A percentile compares a stretch with the other conserved stretches of the same genome.
Evolutionary conservation across 2,329 filamentous ascomycete genomes (phyloP).

Genomic region (Blastomyces parvus): DNA sequence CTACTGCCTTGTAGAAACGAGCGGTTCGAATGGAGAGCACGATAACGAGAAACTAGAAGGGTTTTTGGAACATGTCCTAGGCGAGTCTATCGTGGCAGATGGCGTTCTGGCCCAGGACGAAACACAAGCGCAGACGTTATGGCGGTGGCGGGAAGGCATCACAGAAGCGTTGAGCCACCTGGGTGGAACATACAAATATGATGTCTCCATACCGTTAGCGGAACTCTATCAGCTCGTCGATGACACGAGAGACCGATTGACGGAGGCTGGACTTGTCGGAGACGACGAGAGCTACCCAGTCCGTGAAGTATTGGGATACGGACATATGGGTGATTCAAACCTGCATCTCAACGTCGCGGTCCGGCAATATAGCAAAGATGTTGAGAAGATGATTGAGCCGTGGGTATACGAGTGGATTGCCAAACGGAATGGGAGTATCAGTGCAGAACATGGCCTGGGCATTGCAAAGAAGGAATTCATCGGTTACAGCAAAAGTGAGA

Average conservation of each 20-base stretch:
- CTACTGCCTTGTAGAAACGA: slow-evolving; percentile 95
- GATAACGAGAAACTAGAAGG: slow-evolving; percentile 82
- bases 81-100: slow-evolving; percentile 73
- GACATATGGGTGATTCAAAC: slow-evolving; percentile 97
- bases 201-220: slow-evolving; percentile 81
- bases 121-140: slow-evolving; percentile 75
- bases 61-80: slow-evolving; percentile 89
- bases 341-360: slow-evolving; percentile 85
- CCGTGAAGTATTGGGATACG: slow-evolving; percentile 86
- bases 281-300: slow-evolving; percentile 68
- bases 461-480: slow-evolving; percentile 94
- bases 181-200: slow-evolving; percentile 97
- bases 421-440: slow-evolving; percentile 82
- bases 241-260: slow-evolving; percentile 65
- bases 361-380: slow-evolving; percentile 70
- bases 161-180: slow-evolving; percentile 80
- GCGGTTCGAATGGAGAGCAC: slow-evolving; percentile 86
- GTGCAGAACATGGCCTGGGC: slow-evolving; percentile 89
- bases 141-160: slow-evolving; percentile 89
- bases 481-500: slow-evolving; percentile 81
- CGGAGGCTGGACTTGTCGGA: slow-evolving; percentile 64
- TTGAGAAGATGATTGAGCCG: slow-evolving; percentile 82
- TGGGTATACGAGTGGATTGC: slow-evolving; percentile 97
- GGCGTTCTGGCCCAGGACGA: slow-evolving; percentile 89
- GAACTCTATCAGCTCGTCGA: slow-evolving; percentile 86